phyloP scores from a whole-genome alignment of 352 stramenopile genomes.

The Phytopythium mirpurense region DNA sequence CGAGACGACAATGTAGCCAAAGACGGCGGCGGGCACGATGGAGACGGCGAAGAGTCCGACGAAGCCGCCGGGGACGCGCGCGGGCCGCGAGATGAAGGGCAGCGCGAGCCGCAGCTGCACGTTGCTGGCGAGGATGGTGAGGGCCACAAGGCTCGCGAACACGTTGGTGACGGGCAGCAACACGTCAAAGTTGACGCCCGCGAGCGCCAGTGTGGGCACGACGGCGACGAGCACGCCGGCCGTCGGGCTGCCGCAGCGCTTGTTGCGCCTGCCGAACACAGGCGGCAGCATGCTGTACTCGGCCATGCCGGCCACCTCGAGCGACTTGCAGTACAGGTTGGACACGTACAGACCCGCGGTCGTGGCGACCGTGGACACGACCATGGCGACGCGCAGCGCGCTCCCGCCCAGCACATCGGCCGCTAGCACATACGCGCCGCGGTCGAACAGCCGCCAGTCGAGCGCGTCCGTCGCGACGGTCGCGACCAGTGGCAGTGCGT shows the following conservation, averaged over 20 bases:
- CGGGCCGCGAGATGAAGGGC: constrained; percentile 40
- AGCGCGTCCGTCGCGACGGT: constrained; percentile 42
- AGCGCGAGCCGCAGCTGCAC: constrained; percentile 68
- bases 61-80: constrained; percentile 17
- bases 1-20: constrained; percentile 12
- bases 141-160: constrained; percentile 63
- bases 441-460: constrained; percentile 60
- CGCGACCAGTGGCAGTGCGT: constrained; percentile 82
- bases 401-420: constrained; percentile 61
- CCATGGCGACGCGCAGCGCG: constrained; percentile 73
- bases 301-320: constrained; percentile 65
- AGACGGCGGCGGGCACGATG: constrained; percentile 13
- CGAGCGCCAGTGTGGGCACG: constrained; percentile 19
- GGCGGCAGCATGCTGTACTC: constrained; percentile 70
- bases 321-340: constrained; percentile 87
- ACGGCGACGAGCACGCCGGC: constrained; percentile 14
- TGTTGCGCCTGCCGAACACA: constrained; percentile 47
- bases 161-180: constrained; percentile 81
- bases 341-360: constrained; percentile 88
- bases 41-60: constrained; percentile 13
- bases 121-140: constrained; percentile 83
- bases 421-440: constrained; percentile 74
- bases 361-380: constrained; percentile 70
- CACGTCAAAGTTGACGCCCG: constrained; percentile 35
- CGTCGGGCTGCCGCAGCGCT: constrained; percentile 19